A percentile compares a stretch with the other conserved stretches of the same genome.
Evolutionary conservation across 805 yeast genomes (phyloP).

Genomic region (Kluyveromyces aestuarii): DNA sequence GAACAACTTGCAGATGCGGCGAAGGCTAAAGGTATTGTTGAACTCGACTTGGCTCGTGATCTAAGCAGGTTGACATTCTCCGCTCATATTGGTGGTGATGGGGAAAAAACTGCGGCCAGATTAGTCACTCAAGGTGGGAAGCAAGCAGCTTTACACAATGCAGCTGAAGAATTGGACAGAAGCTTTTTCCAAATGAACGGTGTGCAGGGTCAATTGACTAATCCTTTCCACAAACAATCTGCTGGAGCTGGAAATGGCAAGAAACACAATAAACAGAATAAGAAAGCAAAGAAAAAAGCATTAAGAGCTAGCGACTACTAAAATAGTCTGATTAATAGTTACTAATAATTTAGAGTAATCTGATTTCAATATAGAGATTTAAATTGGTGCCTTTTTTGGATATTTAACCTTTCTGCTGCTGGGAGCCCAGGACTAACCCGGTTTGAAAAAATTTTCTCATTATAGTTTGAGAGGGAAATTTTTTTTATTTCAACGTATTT

Average conservation of each 20-base stretch:
- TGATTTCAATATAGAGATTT: neutral
- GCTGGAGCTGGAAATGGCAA: conserved; percentile 30
- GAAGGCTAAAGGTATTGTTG: conserved; percentile 43
- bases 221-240: conserved; percentile 63
- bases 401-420: too few species aligned
- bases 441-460: too few species aligned
- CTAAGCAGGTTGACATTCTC: conserved; percentile 69
- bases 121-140: conserved; percentile 69
- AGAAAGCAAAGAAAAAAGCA: conserved; percentile 47
- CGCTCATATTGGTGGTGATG: conserved; percentile 54
- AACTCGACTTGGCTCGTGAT: conserved; percentile 60
- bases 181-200: conserved; percentile 71
- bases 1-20: conserved; percentile 64
- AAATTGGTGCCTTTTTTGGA: too few species aligned
- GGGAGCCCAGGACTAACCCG: too few species aligned
- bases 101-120: conserved; percentile 34
- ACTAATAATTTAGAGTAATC: neutral
- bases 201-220: conserved; percentile 51
- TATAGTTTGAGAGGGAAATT: neutral
- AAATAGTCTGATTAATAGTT: neutral
- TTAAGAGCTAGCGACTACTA: conserved; percentile 12
- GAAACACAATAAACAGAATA: conserved; percentile 71
- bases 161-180: conserved; percentile 74
- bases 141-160: conserved; percentile 68
- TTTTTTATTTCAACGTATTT: neutral